A percentile compares a stretch with the other conserved stretches of the same genome.
Conservation (phyloP, 2,329 filamentous ascomycete species). For the Taxawa tesnikishii region DNA sequence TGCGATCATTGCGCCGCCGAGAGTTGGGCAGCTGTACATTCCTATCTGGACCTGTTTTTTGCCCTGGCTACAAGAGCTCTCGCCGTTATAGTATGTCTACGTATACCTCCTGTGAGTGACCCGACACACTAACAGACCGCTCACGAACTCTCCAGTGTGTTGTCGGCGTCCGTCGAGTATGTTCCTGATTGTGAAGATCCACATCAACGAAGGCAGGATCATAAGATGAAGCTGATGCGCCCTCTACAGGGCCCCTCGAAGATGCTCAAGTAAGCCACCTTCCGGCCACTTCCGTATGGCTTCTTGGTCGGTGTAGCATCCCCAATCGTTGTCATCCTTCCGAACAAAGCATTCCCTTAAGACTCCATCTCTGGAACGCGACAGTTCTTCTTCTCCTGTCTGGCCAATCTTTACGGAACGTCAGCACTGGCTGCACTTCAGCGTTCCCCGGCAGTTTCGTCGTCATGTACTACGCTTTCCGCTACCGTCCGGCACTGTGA, state of each 20-base stretch:
- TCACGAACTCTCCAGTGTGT: conserved; percentile 36
- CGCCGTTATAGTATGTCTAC: conserved; percentile 27
- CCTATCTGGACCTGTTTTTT: conserved; percentile 49
- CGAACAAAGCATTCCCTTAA: conserved; percentile 43
- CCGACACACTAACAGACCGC: conserved; percentile 51
- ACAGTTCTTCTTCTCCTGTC: conserved; percentile 49
- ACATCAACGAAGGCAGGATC: too few relatives aligned
- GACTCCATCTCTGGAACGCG: conserved; percentile 47
- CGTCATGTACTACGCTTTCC: conserved; percentile 47
- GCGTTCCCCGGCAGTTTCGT: conserved; percentile 45
- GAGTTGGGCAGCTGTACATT: conserved; percentile 42
- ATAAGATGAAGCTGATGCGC: too few relatives aligned
- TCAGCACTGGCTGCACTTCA: conserved; percentile 47
- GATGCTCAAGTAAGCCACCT: conserved; percentile 38
- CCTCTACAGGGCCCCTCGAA: conserved; percentile 30
- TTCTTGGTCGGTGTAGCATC: conserved; percentile 38
- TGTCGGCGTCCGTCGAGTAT: conserved; percentile 48
- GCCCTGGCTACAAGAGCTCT: conserved; percentile 42
- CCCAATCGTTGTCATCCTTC: conserved; percentile 35
- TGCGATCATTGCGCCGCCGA: conserved; percentile 39
- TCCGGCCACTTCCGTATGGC: conserved; percentile 38
- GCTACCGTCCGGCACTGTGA: conserved; percentile 45
- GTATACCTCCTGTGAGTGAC: conserved; percentile 42
- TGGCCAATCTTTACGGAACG: conserved; percentile 49
- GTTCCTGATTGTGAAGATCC: conserved; percentile 33